A percentile compares a stretch with the other conserved stretches of the same genome.
These are phyloP conservation scores for Betula pendula DNA, from an alignment of 306 rosid genomes.

Conservation along the genomic window DNA sequence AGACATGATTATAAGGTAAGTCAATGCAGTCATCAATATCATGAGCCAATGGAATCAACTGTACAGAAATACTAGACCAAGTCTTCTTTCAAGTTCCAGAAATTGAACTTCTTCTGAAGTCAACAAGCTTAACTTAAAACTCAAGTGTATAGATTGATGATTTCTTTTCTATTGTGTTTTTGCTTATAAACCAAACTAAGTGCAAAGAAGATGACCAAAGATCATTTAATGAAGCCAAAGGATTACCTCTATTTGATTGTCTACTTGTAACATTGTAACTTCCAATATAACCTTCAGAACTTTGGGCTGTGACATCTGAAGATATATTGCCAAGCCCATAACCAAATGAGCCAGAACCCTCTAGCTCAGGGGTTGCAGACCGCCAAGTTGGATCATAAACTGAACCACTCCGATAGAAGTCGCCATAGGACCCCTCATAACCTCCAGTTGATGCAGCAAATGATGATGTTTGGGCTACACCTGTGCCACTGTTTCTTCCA, in stretches of 20 bases:
- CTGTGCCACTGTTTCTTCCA: slow-evolving; percentile 66
- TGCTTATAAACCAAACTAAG: not conserved
- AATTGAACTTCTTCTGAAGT: slow-evolving; percentile 22
- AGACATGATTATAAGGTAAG: not conserved
- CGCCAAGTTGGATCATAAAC: slow-evolving; percentile 76
- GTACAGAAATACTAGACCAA: slow-evolving; percentile 7
- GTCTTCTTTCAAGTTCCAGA: slow-evolving; percentile 18
- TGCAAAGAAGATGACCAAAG: slow-evolving; percentile 10
- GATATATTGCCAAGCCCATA: slow-evolving; percentile 64
- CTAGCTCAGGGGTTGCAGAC: slow-evolving; percentile 72
- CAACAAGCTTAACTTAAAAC: slow-evolving; percentile 17
- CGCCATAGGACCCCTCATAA: slow-evolving; percentile 77
- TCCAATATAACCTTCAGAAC: slow-evolving; percentile 72
- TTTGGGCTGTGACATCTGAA: slow-evolving; percentile 60
- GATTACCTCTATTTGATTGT: slow-evolving; percentile 85
- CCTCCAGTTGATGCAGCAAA: slow-evolving; percentile 59
- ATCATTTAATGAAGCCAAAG: slow-evolving; percentile 25
- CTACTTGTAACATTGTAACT: slow-evolving; percentile 71
- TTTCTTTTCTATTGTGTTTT: not conserved
- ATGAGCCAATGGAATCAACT: not conserved
- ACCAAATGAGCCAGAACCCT: slow-evolving; percentile 67
- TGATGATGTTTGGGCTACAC: slow-evolving; percentile 46
- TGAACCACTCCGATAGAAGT: slow-evolving; percentile 58
- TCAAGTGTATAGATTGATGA: not conserved
- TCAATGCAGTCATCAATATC: not conserved